Conservation (phyloP, 1,139 yeast genomes). For the Citeromyces siamensis region DNA sequence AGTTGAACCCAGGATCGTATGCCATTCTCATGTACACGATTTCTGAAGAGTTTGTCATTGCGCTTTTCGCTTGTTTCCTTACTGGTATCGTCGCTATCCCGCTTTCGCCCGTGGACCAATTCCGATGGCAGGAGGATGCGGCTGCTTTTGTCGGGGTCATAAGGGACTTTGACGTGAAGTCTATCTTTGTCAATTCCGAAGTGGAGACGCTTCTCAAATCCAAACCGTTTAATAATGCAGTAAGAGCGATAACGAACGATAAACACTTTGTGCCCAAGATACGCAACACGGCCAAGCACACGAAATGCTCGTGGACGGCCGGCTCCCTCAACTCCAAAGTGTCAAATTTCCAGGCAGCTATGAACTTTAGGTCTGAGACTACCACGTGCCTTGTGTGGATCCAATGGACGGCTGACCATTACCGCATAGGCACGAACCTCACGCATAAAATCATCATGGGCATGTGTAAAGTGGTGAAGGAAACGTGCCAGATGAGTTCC, state of each 20-base stretch:
- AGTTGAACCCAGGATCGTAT: slow-evolving; percentile 54
- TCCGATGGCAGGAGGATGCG: slow-evolving; percentile 63
- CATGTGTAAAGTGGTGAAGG: slow-evolving; percentile 81
- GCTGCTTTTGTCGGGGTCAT: slow-evolving; percentile 56
- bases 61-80: slow-evolving; percentile 76
- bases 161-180: slow-evolving; percentile 57
- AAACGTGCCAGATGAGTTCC: slow-evolving; percentile 75
- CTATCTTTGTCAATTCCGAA: slow-evolving; percentile 69
- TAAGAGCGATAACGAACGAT: slow-evolving; percentile 41
- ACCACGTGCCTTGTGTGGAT: slow-evolving; percentile 26
- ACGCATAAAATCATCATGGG: slow-evolving; percentile 58
- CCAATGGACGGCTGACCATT: slow-evolving; percentile 58
- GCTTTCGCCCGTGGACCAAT: slow-evolving; percentile 54
- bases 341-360: slow-evolving; percentile 30
- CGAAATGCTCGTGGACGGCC: slow-evolving; percentile 41
- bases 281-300: slow-evolving; percentile 57
- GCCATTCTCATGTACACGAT: slow-evolving; percentile 79
- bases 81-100: slow-evolving; percentile 80
- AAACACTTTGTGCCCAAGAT: slow-evolving; percentile 35
- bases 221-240: slow-evolving; percentile 50
- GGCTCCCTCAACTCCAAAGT: slow-evolving; percentile 28
- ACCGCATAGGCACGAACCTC: slow-evolving; percentile 43
- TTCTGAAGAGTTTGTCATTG: slow-evolving; percentile 76
- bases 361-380: slow-evolving; percentile 28
- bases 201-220: slow-evolving; percentile 60